Percentiles rank a stretch among this genome's conserved stretches.
Evolutionary conservation across 2,329 filamentous ascomycete species (phyloP).

Genomic region (Canariomyces notabilis): DNA sequence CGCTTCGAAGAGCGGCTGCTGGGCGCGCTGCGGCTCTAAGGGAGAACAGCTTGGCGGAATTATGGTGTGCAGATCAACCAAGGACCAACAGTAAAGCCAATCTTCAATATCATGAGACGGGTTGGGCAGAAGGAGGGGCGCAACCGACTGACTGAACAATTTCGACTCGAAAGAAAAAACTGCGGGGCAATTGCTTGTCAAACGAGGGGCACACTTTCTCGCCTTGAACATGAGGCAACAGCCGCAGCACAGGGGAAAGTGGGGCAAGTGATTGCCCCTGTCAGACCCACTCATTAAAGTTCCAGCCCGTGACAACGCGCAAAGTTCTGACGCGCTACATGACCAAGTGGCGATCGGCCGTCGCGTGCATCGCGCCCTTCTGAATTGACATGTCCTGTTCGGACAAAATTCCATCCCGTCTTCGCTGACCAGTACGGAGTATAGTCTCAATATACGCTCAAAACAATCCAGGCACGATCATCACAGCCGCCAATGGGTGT

Average conservation of each 20-base stretch:
- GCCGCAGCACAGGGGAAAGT: not conserved
- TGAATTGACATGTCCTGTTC: conserved; percentile 19
- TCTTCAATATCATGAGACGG: not conserved
- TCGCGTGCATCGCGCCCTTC: conserved; percentile 21
- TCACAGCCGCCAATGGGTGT: no score
- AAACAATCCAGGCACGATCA: no score
- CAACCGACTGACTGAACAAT: conserved; percentile 14
- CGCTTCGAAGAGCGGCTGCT: conserved; percentile 32
- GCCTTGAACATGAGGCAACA: conserved; percentile 10
- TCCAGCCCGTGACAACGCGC: conserved; percentile 19
- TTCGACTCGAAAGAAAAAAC: conserved; percentile 16
- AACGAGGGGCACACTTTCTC: conserved; percentile 17
- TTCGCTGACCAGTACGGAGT: not conserved
- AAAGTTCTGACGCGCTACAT: conserved; percentile 14
- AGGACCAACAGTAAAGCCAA: not conserved
- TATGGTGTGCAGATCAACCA: conserved; percentile 1
- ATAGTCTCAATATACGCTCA: not conserved
- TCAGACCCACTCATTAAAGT: not conserved
- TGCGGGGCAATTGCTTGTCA: conserved; percentile 21
- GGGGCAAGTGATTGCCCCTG: not conserved
- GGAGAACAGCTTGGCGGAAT: conserved; percentile 40
- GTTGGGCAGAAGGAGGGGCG: conserved; percentile 12
- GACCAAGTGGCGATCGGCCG: conserved; percentile 6
- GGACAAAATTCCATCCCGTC: conserved; percentile 2
- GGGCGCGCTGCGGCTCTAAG: conserved; percentile 33